Evolutionary conservation across 805 yeast genomes (phyloP).

Genomic region (Pichia phayaonensis): DNA sequence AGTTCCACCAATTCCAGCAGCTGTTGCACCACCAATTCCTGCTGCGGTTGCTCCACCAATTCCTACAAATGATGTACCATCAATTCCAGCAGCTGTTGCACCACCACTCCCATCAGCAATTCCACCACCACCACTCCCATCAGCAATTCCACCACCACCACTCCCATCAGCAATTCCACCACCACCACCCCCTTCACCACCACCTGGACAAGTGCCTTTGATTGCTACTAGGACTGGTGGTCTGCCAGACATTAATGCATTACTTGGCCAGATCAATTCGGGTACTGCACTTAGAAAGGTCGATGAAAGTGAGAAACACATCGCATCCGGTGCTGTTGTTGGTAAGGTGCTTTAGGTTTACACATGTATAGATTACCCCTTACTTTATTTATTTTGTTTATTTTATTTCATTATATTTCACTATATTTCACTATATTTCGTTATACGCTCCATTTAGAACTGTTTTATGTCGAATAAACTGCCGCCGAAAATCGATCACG

Average conservation of each 20-base stretch:
- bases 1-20: slow-evolving; percentile 11
- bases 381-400: neutral
- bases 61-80: slow-evolving; percentile 19
- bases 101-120: slow-evolving; percentile 29
- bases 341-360: slow-evolving; percentile 39
- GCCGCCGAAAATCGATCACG: neutral
- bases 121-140: slow-evolving; percentile 20
- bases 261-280: slow-evolving; percentile 49
- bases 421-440: no score
- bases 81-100: slow-evolving; percentile 19
- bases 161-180: slow-evolving; percentile 18
- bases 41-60: slow-evolving; percentile 29
- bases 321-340: slow-evolving; percentile 38
- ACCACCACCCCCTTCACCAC: slow-evolving; percentile 29
- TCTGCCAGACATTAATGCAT: slow-evolving; percentile 28
- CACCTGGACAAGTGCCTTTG: slow-evolving; percentile 26
- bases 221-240: slow-evolving; percentile 25
- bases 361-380: neutral
- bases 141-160: slow-evolving; percentile 22
- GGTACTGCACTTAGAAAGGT: slow-evolving; percentile 49
- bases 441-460: no score
- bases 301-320: slow-evolving; percentile 37
- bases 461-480: no score
- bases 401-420: neutral
- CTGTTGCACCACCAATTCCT: slow-evolving; percentile 19